A percentile compares a stretch with the other conserved stretches of the same genome.
Evolutionary conservation across 164 flowering plant genomes (phyloP).

Genomic region (Chimonanthus salicifolius): DNA sequence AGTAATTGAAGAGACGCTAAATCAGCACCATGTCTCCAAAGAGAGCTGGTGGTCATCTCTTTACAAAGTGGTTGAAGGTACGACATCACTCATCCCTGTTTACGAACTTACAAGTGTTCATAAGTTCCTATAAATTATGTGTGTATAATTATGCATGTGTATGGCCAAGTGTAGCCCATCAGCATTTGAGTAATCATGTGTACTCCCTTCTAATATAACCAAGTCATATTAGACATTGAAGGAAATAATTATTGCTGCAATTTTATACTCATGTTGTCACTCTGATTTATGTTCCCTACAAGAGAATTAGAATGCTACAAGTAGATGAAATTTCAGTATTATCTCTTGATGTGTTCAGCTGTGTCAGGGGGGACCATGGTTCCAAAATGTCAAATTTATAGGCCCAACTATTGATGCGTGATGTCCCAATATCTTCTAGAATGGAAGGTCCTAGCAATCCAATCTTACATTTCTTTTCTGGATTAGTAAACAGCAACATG

Average conservation of each 20-base stretch:
- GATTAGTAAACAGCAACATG: no score
- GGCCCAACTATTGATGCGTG: not conserved
- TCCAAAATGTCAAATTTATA: not conserved
- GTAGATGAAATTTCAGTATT: no score
- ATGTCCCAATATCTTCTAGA: not conserved
- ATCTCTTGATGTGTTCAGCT: not conserved
- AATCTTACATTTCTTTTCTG: no score
- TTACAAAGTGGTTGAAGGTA: conserved; percentile 94
- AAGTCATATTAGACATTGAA: no score
- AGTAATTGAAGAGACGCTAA: conserved; percentile 67
- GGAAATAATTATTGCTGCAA: no score
- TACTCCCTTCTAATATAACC: no score
- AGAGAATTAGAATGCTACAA: no score
- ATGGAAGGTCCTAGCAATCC: not conserved
- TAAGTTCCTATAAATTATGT: not conserved
- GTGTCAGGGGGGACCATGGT: not conserved
- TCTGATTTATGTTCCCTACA: no score
- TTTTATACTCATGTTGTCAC: no score
- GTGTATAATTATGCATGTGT: no score
- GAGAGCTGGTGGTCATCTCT: conserved; percentile 98
- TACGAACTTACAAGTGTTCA: not conserved
- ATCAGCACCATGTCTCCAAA: conserved; percentile 51
- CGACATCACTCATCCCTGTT: not conserved
- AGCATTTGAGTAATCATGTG: not conserved
- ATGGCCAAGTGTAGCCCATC: not conserved